Conservation (phyloP, 1,139 yeast genomes). For the Pichia sp. region DNA sequence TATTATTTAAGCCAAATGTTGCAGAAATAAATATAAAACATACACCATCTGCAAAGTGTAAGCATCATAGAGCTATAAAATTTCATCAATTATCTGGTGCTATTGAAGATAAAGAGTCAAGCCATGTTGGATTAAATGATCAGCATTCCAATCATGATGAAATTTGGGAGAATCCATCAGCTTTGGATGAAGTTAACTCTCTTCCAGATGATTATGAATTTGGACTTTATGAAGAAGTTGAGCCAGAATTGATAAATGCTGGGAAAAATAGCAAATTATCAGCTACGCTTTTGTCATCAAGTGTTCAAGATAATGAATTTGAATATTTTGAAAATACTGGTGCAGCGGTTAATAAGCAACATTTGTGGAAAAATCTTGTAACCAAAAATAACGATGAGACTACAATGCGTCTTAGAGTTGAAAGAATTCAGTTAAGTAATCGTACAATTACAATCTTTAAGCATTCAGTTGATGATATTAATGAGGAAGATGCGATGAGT, state of each 20-base stretch:
- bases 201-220: constrained; percentile 27
- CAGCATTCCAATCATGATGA: neutral
- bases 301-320: neutral
- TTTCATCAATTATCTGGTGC: constrained; percentile 11
- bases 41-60: constrained; percentile 5
- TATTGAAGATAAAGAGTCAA: constrained; percentile 4
- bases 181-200: constrained; percentile 28
- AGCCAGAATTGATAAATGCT: neutral
- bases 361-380: constrained; percentile 13
- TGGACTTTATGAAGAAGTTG: constrained; percentile 13
- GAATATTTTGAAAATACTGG: too few relatives aligned
- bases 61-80: constrained; percentile 8
- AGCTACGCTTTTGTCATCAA: neutral
- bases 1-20: neutral
- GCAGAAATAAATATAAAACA: constrained; percentile 7
- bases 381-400: neutral
- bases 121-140: too few relatives aligned
- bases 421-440: constrained; percentile 6
- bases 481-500: neutral
- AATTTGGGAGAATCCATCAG: constrained; percentile 5
- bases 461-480: neutral
- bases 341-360: neutral
- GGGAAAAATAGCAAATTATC: constrained; percentile 1
- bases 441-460: constrained; percentile 11
- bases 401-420: neutral